Conservation (phyloP, 371 early-diverging fungal genomes). For the Blakeslea trispora region DNA sequence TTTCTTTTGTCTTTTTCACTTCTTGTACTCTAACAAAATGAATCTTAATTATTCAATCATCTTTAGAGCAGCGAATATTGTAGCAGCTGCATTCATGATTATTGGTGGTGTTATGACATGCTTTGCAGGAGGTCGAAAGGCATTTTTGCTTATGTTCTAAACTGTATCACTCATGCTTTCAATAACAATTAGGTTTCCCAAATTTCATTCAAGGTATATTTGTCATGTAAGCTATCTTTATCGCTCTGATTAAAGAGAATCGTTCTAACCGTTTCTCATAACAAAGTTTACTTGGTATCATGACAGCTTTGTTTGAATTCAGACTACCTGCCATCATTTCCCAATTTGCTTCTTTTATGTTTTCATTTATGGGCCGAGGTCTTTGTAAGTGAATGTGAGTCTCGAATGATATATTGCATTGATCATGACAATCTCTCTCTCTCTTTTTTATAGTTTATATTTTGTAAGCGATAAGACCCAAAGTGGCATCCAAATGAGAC, state of each 20-base stretch:
- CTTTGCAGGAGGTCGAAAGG: conserved; percentile 33
- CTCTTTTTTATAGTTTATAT: conserved; percentile 15
- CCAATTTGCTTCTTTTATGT: conserved; percentile 36
- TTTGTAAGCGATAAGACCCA: conserved; percentile 9
- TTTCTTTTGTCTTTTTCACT: too few species aligned
- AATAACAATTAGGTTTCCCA: conserved; percentile 32
- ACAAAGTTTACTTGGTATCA: conserved; percentile 32
- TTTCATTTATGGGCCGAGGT: conserved; percentile 33
- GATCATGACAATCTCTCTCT: background rate
- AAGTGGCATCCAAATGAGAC: too few species aligned
- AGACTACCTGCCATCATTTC: conserved; percentile 32
- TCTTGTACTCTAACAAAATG: conserved; percentile 11
- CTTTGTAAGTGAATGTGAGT: conserved; percentile 26
- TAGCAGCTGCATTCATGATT: conserved; percentile 41
- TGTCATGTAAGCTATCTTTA: conserved; percentile 43
- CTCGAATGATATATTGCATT: background rate
- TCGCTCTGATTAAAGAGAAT: too few species aligned
- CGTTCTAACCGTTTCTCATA: background rate
- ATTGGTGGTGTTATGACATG: conserved; percentile 44
- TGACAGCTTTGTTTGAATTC: conserved; percentile 43
- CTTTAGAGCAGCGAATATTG: conserved; percentile 38
- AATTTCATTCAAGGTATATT: conserved; percentile 49
- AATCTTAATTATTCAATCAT: conserved; percentile 22
- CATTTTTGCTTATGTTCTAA: background rate
- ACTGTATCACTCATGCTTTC: background rate